Evolutionary conservation across 768 basidiomycete species (phyloP).

Genomic region (Agaricus subrufescens): DNA sequence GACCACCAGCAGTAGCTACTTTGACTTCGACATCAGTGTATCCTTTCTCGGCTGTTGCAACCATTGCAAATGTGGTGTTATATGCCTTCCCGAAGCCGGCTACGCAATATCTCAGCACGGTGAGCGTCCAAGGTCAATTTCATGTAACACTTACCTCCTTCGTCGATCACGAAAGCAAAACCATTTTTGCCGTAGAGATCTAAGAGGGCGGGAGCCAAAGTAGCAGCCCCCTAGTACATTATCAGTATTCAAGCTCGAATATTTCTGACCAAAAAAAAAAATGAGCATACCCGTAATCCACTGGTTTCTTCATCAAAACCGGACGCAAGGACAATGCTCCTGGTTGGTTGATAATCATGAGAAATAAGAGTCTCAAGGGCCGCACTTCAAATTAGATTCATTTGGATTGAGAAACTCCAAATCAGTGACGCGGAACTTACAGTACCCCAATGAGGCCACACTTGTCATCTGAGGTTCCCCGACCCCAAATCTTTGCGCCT

Average conservation of each 20-base stretch:
- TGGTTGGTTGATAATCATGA: constrained; percentile 58
- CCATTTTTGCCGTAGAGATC: constrained; percentile 64
- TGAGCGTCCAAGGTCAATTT: neutral
- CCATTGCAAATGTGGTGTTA: constrained; percentile 54
- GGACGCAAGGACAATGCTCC: constrained; percentile 58
- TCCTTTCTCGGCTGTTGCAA: constrained; percentile 74
- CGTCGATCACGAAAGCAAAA: constrained; percentile 81
- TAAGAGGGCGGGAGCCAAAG: constrained; percentile 43
- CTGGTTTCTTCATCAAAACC: constrained; percentile 77
- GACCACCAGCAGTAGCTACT: constrained; percentile 71
- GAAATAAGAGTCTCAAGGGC: constrained; percentile 62
- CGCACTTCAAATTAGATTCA: constrained; percentile 23
- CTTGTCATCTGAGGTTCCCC: constrained; percentile 76
- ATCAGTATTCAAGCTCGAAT: neutral
- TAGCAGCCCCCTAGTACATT: constrained; percentile 45
- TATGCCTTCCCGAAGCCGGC: constrained; percentile 47
- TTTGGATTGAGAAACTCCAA: neutral
- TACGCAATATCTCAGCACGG: neutral
- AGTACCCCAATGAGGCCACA: constrained; percentile 64
- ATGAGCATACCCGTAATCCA: constrained; percentile 35
- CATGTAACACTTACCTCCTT: constrained; percentile 57
- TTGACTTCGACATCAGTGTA: constrained; percentile 58
- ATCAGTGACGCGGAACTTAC: constrained; percentile 26
- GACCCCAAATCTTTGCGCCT: constrained; percentile 65
- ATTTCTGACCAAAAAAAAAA: neutral